Conservation (phyloP, 225 moss, liverwort and hornwort species). For the Pseudisothecium myosuroides region DNA sequence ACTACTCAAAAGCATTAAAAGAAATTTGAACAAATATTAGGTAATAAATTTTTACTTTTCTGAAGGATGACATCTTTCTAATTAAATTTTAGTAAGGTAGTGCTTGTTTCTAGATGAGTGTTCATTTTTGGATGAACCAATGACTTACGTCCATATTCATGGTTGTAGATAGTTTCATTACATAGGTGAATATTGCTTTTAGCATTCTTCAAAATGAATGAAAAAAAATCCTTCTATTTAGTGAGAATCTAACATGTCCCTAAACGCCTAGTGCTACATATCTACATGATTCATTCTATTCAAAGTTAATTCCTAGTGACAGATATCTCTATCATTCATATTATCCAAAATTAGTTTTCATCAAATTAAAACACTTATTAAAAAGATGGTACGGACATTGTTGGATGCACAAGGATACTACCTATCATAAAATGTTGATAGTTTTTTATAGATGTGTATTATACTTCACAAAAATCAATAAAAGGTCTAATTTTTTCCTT, state of each 20-base stretch:
- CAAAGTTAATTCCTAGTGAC: neutral
- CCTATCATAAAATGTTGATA: neutral
- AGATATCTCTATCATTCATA: neutral
- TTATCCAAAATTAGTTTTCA: neutral
- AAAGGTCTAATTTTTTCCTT: neutral
- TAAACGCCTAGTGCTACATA: neutral
- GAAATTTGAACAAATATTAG: neutral
- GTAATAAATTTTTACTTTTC: neutral
- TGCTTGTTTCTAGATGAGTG: neutral
- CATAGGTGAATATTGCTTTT: neutral
- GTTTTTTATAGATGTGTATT: too few species aligned
- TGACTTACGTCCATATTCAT: too few species aligned
- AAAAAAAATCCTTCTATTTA: neutral
- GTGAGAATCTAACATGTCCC: neutral
- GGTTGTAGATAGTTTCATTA: neutral
- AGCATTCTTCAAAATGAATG: neutral
- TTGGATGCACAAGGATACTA: neutral
- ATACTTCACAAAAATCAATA: neutral
- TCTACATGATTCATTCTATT: neutral
- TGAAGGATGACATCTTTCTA: neutral
- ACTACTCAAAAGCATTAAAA: neutral
- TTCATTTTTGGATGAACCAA: neutral
- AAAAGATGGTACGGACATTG: neutral
- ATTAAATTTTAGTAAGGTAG: neutral
- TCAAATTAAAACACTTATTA: neutral